Evolutionary conservation across 345 rosid genomes (phyloP), one percentile per base, ranked within the genome.

Genomic region (Lumnitzera racemosa): DNA sequence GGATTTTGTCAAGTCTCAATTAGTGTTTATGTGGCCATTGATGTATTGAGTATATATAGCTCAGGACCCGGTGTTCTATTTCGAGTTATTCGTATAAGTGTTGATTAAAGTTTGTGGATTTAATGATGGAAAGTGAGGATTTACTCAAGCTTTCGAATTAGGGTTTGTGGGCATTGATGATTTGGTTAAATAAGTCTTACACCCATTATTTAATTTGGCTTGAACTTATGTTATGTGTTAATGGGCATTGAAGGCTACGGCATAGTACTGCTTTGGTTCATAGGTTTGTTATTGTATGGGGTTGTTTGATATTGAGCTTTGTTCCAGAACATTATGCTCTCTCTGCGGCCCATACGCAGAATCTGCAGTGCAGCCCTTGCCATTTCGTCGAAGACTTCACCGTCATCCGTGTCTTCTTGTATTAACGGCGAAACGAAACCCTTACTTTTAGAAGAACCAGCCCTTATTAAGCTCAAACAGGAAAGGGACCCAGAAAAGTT

Each of bases 401-500:
- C 64, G 57, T 47, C 70, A 56, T 58, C 58, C 36, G 65, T 61
- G 13, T 67, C 65, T 3, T 66, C 24, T 68, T 51, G 17, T 49
- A 31, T 65, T 55, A 64, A 46, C 11, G 7, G 7, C 10, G 43
- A 5, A 36, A 9, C 43, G 55, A 65, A 60, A 60, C 61, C 55
- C 11, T 70, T 71, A 53, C 70, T 72, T 2, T 56, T 77, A 36
- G 81, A 82, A 56, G 80, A 79, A 52, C 85, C 94, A 70, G 89
- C 91, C 16, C 94, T 89, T 65, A 48, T 81, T 51, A 84, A 69
- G 79, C 91, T 89, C 58, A 86, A 86, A 78, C 72, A 83, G 6
- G 95, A 89, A 66, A 63, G 96, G 65, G 87, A 88, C 70, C 96
- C 94, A 23, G 86, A 82, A 61, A 86, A 81, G 81, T 71, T 89